Evolutionary conservation across 1,284 basidiomycete species (phyloP), one percentile per base, ranked within the genome.

Genomic region (Ganoderma lucidum): DNA sequence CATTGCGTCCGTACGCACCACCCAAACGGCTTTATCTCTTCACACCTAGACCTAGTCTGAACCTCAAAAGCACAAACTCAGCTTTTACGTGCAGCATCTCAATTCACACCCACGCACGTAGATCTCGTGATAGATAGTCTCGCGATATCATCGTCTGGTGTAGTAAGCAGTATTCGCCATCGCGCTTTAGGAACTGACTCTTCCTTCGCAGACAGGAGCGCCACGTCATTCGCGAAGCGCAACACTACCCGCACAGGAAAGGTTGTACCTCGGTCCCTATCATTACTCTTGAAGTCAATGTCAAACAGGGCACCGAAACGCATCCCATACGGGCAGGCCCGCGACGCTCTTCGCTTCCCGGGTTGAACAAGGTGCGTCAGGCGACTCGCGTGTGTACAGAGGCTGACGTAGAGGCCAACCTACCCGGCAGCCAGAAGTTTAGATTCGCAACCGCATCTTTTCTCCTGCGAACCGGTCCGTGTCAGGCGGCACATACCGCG

Each of bases 361-460:
- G 1, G 53, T 32, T 32, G 15, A 55, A 55, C 28, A 55, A 51
- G 48, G 53, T 55, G 53, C 28, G 53, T 55, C 53, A 30, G 53
- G 4, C 28, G 53, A 17, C 53, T 32, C 14, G 2, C 12, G 30
- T 17, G 9, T 28, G 2, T 32, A 32, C 28, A 5, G 9, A 51
- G 48, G 48, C 53, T 32, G 53, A 32, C 30, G 53, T 55, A 55
- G 53, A 30, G 53, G n/a, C 14, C 14, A 55, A 55, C 53, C 53
- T 55, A 55, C 53, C 15, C 15, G 3, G 12, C 14, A 30, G 53
- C 28, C 53, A 55, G 28, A 30, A 32, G 53, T 9, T 55, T 32
- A 17, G 14, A 55, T 55, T 55, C 53, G 14, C 28, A 12, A 32
- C 30, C 53, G 28, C 53, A 32, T 28, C 53, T 6, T 51, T 51